Base-by-base conservation (phyloP, 768 basidiomycete genomes). In the Boletus subparvulus region DNA sequence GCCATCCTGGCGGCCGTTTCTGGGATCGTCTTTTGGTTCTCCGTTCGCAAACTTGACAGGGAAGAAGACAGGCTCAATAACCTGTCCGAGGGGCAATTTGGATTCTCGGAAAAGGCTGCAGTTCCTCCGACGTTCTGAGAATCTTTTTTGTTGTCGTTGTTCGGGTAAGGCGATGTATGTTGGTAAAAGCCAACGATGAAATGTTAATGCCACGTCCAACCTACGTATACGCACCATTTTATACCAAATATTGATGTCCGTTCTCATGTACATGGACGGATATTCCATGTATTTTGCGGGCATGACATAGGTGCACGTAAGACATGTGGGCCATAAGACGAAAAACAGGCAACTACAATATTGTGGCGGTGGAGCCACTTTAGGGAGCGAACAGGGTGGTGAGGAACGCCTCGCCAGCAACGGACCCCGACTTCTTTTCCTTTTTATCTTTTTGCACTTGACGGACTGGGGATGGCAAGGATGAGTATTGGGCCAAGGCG, bases 371-470 rank as follows among this genome's bases (percentile, higher is more conserved):
- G 16, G 37, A 26, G n/a, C 40, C 35, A 44, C 59, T 51, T 90
- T 78, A 97, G 72, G 92, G 88, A 73, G 94, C 88, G 65, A 91
- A 86, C 69, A 98, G 83, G 61, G 81, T 91, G 56, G 80, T 79
- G 72, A 93, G 79, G 92, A 96, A 96, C 47, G 83, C 81, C 75
- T 92, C 85, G 70, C 88, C 86, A 58, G 93, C 86, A 57, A 85
- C 60, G 77, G 65, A 75, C 75, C 87, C 87, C 71, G 81, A 73
- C 79, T 87, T 86, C 81, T 83, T 82, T 47, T 60, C 60, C 55
- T 81, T 83, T 72, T 77, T 70, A 60, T 69, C 77, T 73, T 84
- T 83, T 76, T 81, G 79, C 72, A 54, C 75, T 70, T 92, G 89
- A 73, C 86, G 88, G 80, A 92, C 89, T 91, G 63, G 41, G 62